A percentile compares a stretch with the other conserved stretches of the same genome.
phyloP scores from a whole-genome alignment of 495 filamentous ascomycete genomes.

The Hypoxylon subgilvum region DNA sequence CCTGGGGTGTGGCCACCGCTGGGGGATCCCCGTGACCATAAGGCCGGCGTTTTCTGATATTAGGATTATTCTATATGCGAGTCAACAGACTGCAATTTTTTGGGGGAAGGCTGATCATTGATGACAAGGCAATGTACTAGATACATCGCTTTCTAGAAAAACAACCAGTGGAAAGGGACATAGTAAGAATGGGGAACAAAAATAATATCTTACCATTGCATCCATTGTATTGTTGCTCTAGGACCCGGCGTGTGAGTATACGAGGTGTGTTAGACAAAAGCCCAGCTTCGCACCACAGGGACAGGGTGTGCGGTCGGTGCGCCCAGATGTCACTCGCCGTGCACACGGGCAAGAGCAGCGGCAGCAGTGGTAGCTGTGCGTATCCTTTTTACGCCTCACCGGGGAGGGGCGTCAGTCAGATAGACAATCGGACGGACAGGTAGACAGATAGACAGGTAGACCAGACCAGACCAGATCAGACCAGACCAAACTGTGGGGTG shows the following conservation, averaged over 20 bases:
- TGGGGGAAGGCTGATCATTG: too few relatives aligned
- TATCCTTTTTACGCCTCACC: constrained; percentile 42
- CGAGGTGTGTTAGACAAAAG: constrained; percentile 49
- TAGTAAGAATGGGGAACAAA: too few relatives aligned
- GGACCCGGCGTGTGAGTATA: constrained; percentile 31
- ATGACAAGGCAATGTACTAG: constrained; percentile 16
- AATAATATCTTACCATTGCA: constrained; percentile 59
- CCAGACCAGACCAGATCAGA: too few relatives aligned
- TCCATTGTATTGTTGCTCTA: constrained; percentile 32
- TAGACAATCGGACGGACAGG: too few relatives aligned
- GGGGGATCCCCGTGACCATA: constrained; percentile 50
- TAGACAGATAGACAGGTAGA: too few relatives aligned
- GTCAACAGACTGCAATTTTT: constrained; percentile 53
- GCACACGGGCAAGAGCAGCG: constrained; percentile 33
- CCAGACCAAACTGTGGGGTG: constrained; percentile 33
- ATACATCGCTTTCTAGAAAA: background rate
- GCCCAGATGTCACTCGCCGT: constrained; percentile 27
- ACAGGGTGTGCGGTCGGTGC: constrained; percentile 34
- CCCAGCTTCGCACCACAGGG: constrained; percentile 39
- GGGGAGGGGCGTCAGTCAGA: constrained; percentile 36
- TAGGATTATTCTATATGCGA: constrained; percentile 55
- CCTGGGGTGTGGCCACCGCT: constrained; percentile 48
- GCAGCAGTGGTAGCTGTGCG: constrained; percentile 18
- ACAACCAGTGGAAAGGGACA: constrained; percentile 33
- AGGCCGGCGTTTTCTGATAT: constrained; percentile 56